A percentile compares a stretch with the other conserved stretches of the same genome.
These are phyloP conservation scores for Naumovozyma dairenensis DNA, from an alignment of 805 yeast species.

Conservation along the genomic window DNA sequence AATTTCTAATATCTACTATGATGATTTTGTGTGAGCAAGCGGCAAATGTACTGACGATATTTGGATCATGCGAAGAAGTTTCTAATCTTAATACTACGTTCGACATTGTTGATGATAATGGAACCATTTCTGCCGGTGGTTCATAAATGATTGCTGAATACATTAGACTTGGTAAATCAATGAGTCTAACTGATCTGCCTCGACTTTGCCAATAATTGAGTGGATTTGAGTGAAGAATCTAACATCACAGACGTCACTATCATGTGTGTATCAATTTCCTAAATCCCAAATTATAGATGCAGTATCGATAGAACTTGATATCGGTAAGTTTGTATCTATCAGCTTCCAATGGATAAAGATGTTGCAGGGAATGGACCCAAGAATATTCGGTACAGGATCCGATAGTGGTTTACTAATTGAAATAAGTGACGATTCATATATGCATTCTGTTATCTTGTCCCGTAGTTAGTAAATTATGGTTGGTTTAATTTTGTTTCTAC, in stretches of 20 bases:
- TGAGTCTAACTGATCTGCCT: conserved; percentile 92
- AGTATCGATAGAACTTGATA: conserved; percentile 87
- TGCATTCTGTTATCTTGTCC: conserved; percentile 41
- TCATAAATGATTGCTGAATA: conserved; percentile 94
- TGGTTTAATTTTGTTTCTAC: conserved; percentile 51
- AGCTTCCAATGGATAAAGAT: conserved; percentile 88
- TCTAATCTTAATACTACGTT: conserved; percentile 66
- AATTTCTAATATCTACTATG: conserved; percentile 76
- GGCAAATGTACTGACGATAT: conserved; percentile 76
- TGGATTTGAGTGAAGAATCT: conserved; percentile 65
- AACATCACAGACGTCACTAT: conserved; percentile 89
- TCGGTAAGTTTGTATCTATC: conserved; percentile 54
- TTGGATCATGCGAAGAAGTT: conserved; percentile 70
- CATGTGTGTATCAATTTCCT: conserved; percentile 73
- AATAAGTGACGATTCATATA: conserved; percentile 26
- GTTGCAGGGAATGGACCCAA: conserved; percentile 63
- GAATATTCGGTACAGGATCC: background rate
- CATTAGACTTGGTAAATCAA: conserved; percentile 79
- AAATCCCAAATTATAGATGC: conserved; percentile 95
- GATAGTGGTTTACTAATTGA: conserved; percentile 8
- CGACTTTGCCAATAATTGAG: conserved; percentile 78
- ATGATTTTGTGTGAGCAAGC: conserved; percentile 55
- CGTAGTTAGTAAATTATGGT: conserved; percentile 61
- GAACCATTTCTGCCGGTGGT: conserved; percentile 32
- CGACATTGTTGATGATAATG: background rate